A percentile compares a stretch with the other conserved stretches of the same genome.
These are phyloP conservation scores for Fomitopsis palustris DNA, from an alignment of 1,284 basidiomycete species.

Conservation along the genomic window DNA sequence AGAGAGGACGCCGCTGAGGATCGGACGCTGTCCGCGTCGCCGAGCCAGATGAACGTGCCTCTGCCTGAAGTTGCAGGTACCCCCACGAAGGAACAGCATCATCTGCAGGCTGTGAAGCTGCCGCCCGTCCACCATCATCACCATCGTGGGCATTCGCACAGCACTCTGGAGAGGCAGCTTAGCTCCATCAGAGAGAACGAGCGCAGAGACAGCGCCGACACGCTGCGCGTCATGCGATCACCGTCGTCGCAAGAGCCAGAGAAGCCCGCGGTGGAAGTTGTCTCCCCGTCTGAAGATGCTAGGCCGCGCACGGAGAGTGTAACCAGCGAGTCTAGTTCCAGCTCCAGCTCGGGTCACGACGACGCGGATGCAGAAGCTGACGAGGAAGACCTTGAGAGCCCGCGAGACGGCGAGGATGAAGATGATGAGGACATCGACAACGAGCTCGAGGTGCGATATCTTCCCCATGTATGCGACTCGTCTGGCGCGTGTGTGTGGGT, in stretches of 20 bases:
- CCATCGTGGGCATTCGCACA: conserved; percentile 13
- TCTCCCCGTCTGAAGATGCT: background rate
- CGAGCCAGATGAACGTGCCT: conserved; percentile 7
- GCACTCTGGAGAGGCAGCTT: conserved; percentile 6
- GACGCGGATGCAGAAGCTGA: conserved; percentile 10
- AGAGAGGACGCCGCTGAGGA: background rate
- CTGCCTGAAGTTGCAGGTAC: conserved; percentile 1
- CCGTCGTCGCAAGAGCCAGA: background rate
- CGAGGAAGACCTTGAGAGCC: conserved; percentile 16
- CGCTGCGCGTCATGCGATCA: conserved; percentile 19
- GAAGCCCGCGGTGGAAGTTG: conserved; percentile 1
- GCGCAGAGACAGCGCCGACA: conserved; percentile 24
- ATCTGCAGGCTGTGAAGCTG: conserved; percentile 23
- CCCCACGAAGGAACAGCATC: conserved; percentile 15
- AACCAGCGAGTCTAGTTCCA: conserved; percentile 9
- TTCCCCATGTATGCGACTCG: background rate
- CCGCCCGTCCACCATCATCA: conserved; percentile 16
- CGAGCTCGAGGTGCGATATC: conserved; percentile 10
- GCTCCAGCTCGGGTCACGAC: conserved; percentile 9
- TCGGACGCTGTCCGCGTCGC: conserved; percentile 1
- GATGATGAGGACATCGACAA: conserved; percentile 16
- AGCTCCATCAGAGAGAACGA: conserved; percentile 12
- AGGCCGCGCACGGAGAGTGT: conserved; percentile 9
- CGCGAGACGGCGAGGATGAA: conserved; percentile 16
- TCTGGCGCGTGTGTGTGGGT: conserved; percentile 3